These are phyloP conservation scores for Senna siamea DNA, from an alignment of 306 rosid species.

Conservation along the genomic window DNA sequence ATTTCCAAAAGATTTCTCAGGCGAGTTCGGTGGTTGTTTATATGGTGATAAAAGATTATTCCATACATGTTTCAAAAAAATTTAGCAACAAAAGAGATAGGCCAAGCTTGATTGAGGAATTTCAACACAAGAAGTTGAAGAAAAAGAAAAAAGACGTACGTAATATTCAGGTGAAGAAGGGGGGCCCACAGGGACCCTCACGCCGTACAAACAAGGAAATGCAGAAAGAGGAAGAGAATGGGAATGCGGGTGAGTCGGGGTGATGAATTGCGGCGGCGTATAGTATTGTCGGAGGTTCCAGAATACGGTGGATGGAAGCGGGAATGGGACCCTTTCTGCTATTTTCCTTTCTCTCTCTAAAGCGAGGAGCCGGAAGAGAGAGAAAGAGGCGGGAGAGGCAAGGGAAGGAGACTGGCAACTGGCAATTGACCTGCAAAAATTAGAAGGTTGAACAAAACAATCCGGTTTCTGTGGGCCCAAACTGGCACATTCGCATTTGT, in stretches of 20 bases:
- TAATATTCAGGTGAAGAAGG: background rate
- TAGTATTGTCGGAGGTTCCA: background rate
- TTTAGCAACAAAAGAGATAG: too few relatives aligned
- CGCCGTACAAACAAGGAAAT: background rate
- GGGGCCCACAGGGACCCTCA: constrained; percentile 5
- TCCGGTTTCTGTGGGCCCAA: constrained; percentile 18
- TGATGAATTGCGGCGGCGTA: background rate
- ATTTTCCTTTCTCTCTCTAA: constrained; percentile 18
- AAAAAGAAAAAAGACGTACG: background rate
- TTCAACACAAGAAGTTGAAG: background rate
- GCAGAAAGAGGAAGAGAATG: background rate
- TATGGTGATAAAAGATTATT: too few relatives aligned
- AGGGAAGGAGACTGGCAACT: background rate
- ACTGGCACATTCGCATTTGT: background rate
- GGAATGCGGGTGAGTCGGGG: background rate
- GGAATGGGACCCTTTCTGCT: background rate
- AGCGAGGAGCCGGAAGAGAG: background rate
- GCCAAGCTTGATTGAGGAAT: too few relatives aligned
- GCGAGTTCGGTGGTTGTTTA: too few relatives aligned
- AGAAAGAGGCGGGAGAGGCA: background rate
- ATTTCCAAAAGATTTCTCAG: too few relatives aligned
- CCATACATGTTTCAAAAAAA: too few relatives aligned
- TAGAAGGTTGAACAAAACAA: background rate
- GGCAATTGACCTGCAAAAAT: constrained; percentile 8
- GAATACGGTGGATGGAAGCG: background rate